These are phyloP conservation scores for Biscogniauxia marginata DNA, from an alignment of 2,329 filamentous ascomycete species.

Conservation along the genomic window DNA sequence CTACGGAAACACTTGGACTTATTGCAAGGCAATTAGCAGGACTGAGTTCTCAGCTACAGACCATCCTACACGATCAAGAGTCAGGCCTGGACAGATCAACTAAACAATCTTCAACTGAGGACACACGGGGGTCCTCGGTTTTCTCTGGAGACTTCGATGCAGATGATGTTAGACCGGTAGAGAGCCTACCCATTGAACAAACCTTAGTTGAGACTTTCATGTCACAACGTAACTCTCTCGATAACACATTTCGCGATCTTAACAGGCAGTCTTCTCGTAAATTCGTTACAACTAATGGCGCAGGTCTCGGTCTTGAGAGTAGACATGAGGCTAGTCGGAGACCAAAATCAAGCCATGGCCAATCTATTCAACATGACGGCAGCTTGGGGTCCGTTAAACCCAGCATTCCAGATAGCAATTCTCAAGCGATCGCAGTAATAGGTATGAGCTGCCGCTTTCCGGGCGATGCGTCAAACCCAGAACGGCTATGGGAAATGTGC, in stretches of 20 bases:
- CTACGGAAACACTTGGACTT: not conserved
- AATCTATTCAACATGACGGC: not conserved
- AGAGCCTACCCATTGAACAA: not conserved
- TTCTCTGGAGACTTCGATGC: not conserved
- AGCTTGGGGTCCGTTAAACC: not conserved
- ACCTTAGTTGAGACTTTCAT: not conserved
- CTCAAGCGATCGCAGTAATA: constrained; percentile 7
- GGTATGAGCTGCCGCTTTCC: constrained; percentile 11
- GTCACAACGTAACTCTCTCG: not conserved
- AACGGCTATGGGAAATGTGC: constrained; percentile 7
- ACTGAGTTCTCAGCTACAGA: not conserved
- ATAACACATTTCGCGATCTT: not conserved
- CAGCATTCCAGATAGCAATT: not conserved
- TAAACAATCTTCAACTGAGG: not conserved
- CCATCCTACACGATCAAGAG: not conserved
- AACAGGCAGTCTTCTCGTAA: not conserved
- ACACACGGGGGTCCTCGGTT: not conserved
- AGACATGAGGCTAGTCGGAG: not conserved
- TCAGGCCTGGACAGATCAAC: not conserved
- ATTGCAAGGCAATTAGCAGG: not conserved
- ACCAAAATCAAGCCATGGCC: not conserved
- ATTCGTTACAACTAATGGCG: not conserved
- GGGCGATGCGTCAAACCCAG: constrained; percentile 5
- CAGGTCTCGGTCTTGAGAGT: not conserved
- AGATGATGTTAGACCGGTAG: not conserved